phyloP scores from a whole-genome alignment of 139 green algal genomes.

The Tetraselmis striata region DNA sequence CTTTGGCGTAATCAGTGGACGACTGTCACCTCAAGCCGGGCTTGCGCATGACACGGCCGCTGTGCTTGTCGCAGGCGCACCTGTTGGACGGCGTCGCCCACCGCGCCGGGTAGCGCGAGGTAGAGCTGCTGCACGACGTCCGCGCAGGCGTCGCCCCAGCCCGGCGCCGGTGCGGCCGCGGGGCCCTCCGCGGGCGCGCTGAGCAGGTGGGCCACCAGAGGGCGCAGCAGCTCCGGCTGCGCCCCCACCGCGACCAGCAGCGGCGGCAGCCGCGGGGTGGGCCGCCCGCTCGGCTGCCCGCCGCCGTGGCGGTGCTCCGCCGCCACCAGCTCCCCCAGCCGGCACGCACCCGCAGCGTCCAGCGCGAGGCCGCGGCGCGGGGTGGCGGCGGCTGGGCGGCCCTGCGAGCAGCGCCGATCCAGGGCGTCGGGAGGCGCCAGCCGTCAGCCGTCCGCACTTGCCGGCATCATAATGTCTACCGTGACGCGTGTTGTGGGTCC shows the following conservation, averaged over 20 bases:
- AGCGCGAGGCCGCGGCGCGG: too few relatives aligned
- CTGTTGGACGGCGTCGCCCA: neutral
- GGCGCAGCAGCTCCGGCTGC: neutral
- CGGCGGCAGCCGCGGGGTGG: neutral
- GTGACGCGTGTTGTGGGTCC: too few relatives aligned
- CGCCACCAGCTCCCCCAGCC: neutral
- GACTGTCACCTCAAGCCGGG: too few relatives aligned
- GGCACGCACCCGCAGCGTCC: neutral
- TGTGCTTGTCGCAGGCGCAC: too few relatives aligned
- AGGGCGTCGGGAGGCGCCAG: too few relatives aligned
- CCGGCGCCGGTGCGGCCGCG: too few relatives aligned
- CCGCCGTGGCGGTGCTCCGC: neutral
- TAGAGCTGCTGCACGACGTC: neutral
- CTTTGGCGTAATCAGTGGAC: too few relatives aligned
- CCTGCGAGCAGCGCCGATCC: too few relatives aligned
- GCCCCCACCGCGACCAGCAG: neutral
- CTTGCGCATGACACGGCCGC: too few relatives aligned
- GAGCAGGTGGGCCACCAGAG: neutral
- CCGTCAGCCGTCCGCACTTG: too few relatives aligned
- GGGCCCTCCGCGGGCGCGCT: neutral
- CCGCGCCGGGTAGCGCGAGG: neutral
- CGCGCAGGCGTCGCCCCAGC: neutral
- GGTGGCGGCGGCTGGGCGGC: too few relatives aligned
- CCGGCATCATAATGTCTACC: too few relatives aligned
- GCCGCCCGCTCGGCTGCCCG: neutral